Conservation (phyloP, 495 filamentous ascomycete species). For the Talaromyces nanjingensis region DNA sequence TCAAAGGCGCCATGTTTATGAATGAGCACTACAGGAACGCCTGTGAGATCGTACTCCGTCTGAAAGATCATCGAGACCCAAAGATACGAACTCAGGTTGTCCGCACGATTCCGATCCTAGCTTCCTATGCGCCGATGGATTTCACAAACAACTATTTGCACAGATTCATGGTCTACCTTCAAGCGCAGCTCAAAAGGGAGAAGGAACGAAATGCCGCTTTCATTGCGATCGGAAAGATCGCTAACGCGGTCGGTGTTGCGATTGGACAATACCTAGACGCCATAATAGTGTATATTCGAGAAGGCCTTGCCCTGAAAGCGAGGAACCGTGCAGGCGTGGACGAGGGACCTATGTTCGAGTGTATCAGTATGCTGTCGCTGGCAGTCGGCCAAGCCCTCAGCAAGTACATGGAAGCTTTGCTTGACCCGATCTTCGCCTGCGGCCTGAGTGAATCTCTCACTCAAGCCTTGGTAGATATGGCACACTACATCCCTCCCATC, state of each 20-base stretch:
- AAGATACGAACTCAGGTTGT: slow-evolving; percentile 85
- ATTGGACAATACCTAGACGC: slow-evolving; percentile 94
- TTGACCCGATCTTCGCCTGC: slow-evolving; percentile 96
- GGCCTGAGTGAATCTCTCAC: slow-evolving; percentile 87
- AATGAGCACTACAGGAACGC: slow-evolving; percentile 77
- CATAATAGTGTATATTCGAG: slow-evolving; percentile 84
- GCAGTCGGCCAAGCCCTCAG: slow-evolving; percentile 94
- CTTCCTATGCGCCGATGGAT: slow-evolving; percentile 80
- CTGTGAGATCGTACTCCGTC: slow-evolving; percentile 82
- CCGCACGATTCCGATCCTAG: slow-evolving; percentile 83
- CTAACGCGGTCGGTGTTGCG: slow-evolving; percentile 86
- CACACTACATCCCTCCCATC: slow-evolving; percentile 94
- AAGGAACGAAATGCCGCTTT: slow-evolving; percentile 91
- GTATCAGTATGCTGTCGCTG: slow-evolving; percentile 90
- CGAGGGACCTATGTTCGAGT: slow-evolving; percentile 91
- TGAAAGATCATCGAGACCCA: slow-evolving; percentile 84
- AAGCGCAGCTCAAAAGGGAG: slow-evolving; percentile 90
- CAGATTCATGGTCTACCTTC: slow-evolving; percentile 94
- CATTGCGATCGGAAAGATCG: slow-evolving; percentile 89
- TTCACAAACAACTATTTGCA: slow-evolving; percentile 80
- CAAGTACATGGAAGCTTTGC: slow-evolving; percentile 93
- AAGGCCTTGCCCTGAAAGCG: slow-evolving; percentile 78
- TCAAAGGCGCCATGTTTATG: slow-evolving; percentile 98
- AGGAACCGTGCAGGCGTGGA: slow-evolving; percentile 62
- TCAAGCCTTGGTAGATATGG: slow-evolving; percentile 94